Evolutionary conservation across 148 eudicot genomes (phyloP), one percentile per base, ranked within the genome.

Genomic region (Camellia lanceoleosa): DNA sequence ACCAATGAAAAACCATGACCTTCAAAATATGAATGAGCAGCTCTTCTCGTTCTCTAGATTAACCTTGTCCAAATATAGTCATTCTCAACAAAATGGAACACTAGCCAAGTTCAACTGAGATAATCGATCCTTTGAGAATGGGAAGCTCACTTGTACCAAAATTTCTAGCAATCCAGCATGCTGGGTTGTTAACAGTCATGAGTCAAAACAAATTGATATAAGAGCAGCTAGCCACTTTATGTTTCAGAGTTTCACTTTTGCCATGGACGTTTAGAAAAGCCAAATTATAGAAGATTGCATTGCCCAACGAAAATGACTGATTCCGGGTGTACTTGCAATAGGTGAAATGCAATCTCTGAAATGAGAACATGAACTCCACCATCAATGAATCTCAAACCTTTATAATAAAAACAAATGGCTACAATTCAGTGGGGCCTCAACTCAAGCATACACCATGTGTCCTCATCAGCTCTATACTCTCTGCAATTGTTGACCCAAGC

Each of bases 401-500:
- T 8, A 61, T 4, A 81, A 6, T n/a, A 63, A 58, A 44, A 38
- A 10, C 62, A 64, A 75, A 55, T 60, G 12, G 49, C 58, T 80
- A 82, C 64, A 80, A 62, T 63, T 64, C n/a, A 43, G 60, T 41
- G 18, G 78, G 71, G 56, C 56, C 63, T 70, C 73, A 65, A 72
- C 59, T 49, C 62, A 78, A 83, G 74, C 92, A 90, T 70, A 76
- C 23, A 51, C 76, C 56, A 75, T 86, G 59, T 70, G 80, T 88
- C 68, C 92, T 84, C 88, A 88, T 84, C 73, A 86, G 77, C 41
- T 86, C 84, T 73, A 88, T 86, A 79, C 83, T 90, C 58, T 84
- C 88, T 18, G 90, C 90, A 52, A 90, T 90, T 10, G 90, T 90
- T 11, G 69, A 72, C 59, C 43, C 62, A 78, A 83, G 74, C 92